A percentile compares a stretch with the other conserved stretches of the same genome.
Conservation (phyloP, 192 early-diverging fungal species). For the Pilobolus umbonatus region DNA sequence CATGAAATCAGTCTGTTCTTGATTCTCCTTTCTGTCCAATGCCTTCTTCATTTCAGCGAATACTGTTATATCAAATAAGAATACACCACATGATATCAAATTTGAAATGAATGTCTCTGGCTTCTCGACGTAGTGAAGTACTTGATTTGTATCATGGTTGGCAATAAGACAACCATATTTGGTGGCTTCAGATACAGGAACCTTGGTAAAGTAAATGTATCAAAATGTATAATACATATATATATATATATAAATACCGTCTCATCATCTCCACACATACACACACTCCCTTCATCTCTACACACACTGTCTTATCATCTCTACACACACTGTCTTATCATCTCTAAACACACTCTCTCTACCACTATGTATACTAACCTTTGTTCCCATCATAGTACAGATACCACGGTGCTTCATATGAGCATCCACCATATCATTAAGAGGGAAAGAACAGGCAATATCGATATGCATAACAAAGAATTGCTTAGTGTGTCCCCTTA, state of each 20-base stretch:
- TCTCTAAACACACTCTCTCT: too few relatives aligned
- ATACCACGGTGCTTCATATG: conserved; percentile 79
- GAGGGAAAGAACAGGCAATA: conserved; percentile 92
- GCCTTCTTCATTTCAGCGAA: conserved; percentile 82
- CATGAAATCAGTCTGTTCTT: conserved; percentile 32
- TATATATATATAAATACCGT: too few relatives aligned
- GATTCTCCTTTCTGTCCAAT: conserved; percentile 61
- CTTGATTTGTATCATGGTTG: conserved; percentile 83
- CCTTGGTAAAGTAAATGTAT: too few relatives aligned
- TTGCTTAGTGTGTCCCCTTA: conserved; percentile 83
- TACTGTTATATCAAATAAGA: conserved; percentile 86
- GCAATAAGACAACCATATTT: conserved; percentile 93
- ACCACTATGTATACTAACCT: too few relatives aligned
- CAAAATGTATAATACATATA: too few relatives aligned
- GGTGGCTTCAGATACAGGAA: conserved; percentile 46
- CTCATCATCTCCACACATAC: too few relatives aligned
- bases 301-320: too few relatives aligned
- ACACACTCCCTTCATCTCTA: too few relatives aligned
- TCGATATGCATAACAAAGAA: conserved; percentile 98
- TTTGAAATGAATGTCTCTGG: conserved; percentile 94
- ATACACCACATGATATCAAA: conserved; percentile 92
- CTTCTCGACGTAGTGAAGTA: conserved; percentile 98
- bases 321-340: too few relatives aligned
- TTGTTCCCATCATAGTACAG: conserved; percentile 87
- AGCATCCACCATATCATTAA: conserved; percentile 78